Percentiles rank a stretch among this genome's conserved stretches.
Conservation (phyloP, 2,329 filamentous ascomycete species). For the Claviceps lovelessii region DNA sequence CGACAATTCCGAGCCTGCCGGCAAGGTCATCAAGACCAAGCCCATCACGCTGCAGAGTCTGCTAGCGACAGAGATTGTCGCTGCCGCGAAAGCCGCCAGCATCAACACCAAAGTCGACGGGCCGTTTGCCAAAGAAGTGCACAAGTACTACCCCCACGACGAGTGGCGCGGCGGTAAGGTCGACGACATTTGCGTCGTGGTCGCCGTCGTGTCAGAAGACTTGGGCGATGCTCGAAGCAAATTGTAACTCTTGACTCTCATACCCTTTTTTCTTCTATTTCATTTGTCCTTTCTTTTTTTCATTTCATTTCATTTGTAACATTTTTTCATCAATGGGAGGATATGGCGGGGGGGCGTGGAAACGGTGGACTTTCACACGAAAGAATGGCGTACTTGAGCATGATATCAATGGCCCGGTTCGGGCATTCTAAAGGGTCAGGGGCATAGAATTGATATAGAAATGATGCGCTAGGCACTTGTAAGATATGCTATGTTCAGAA, state of each 20-base stretch:
- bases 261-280: neutral
- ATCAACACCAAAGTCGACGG: conserved; percentile 70
- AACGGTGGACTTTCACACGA: neutral
- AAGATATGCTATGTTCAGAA: too few relatives aligned
- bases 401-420: neutral
- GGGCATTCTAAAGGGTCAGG: neutral
- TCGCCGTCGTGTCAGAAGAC: conserved; percentile 61
- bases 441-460: neutral
- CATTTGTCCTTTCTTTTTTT: neutral
- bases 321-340: neutral
- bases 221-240: conserved; percentile 17
- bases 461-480: neutral
- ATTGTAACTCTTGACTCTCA: conserved; percentile 15
- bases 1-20: conserved; percentile 1
- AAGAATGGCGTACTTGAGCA: neutral
- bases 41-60: conserved; percentile 54
- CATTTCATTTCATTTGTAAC: neutral
- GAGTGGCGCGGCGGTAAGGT: conserved; percentile 85
- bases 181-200: conserved; percentile 85
- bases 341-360: too few relatives aligned
- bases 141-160: conserved; percentile 73
- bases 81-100: conserved; percentile 73
- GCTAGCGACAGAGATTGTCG: conserved; percentile 65
- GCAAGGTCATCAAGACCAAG: conserved; percentile 14
- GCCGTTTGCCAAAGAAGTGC: conserved; percentile 89